phyloP scores from a whole-genome alignment of 805 yeast genomes.

The Candida ascalaphidarum region DNA sequence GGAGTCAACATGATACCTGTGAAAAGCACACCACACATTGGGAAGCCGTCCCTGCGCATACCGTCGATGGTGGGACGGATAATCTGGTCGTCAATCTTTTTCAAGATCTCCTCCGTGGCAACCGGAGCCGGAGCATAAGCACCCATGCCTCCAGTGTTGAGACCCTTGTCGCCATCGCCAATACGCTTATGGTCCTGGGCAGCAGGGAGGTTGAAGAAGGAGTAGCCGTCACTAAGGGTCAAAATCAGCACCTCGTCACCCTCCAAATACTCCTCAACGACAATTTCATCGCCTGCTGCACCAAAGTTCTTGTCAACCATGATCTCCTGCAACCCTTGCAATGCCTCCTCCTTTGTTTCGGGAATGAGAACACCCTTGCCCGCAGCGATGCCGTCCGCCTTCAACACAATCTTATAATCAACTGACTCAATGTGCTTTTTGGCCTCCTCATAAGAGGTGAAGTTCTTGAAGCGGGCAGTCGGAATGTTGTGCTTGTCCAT shows the following conservation, averaged over 20 bases:
- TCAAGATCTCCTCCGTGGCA: constrained; percentile 69
- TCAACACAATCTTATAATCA: constrained; percentile 76
- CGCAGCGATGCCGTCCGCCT: constrained; percentile 97
- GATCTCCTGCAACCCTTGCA: constrained; percentile 71
- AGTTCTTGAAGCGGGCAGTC: constrained; percentile 84
- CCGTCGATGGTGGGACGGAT: constrained; percentile 91
- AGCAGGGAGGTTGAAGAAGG: constrained; percentile 84
- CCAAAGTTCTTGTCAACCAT: constrained; percentile 92
- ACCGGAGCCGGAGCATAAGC: constrained; percentile 98
- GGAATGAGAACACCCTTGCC: constrained; percentile 99
- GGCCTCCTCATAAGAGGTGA: constrained; percentile 71
- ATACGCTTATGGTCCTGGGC: constrained; percentile 98
- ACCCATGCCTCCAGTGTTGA: constrained; percentile 99
- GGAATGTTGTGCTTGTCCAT: constrained; percentile 92
- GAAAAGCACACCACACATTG: constrained; percentile 92
- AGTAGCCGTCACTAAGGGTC: constrained; percentile 90
- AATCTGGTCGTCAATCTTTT: constrained; percentile 63
- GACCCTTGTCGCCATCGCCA: constrained; percentile 88
- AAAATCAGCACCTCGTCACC: constrained; percentile 95
- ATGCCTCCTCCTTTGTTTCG: constrained; percentile 72
- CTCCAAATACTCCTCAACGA: constrained; percentile 89
- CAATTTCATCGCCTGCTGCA: constrained; percentile 85
- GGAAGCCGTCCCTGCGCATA: constrained; percentile 90
- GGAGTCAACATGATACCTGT: constrained; percentile 90
- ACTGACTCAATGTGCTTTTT: constrained; percentile 55